These are phyloP conservation scores for Pleochaeta shiraiana DNA, from an alignment of 2,329 filamentous ascomycete species.

Conservation along the genomic window DNA sequence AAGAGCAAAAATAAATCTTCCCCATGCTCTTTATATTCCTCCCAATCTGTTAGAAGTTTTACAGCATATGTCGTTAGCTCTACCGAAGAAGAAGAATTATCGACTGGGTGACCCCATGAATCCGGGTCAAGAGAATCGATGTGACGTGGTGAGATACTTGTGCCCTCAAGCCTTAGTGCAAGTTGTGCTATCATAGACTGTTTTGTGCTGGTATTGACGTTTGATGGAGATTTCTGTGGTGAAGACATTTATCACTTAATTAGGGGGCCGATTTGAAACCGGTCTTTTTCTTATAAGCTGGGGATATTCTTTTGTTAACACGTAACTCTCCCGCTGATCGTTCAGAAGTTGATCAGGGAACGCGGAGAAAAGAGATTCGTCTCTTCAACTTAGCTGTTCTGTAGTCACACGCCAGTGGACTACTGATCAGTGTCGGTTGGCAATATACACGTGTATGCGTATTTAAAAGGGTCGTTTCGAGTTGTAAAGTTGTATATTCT, in stretches of 20 bases:
- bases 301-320: neutral
- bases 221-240: neutral
- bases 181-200: neutral
- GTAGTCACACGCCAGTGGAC: neutral
- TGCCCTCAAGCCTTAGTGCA: neutral
- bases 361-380: neutral
- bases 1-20: neutral
- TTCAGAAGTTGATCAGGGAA: constrained; percentile 1
- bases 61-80: neutral
- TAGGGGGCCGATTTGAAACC: neutral
- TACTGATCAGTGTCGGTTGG: neutral
- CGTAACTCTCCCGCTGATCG: neutral
- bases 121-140: neutral
- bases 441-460: too few relatives aligned
- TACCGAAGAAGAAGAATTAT: neutral
- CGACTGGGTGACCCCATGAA: neutral
- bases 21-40: neutral
- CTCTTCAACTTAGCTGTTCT: neutral
- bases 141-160: neutral
- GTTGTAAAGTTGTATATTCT: too few relatives aligned
- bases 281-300: too few relatives aligned
- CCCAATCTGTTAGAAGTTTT: neutral
- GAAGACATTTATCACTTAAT: neutral
- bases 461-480: too few relatives aligned
- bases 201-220: neutral